Conservation (phyloP, 495 filamentous ascomycete genomes). For the Xylaria grammica region DNA sequence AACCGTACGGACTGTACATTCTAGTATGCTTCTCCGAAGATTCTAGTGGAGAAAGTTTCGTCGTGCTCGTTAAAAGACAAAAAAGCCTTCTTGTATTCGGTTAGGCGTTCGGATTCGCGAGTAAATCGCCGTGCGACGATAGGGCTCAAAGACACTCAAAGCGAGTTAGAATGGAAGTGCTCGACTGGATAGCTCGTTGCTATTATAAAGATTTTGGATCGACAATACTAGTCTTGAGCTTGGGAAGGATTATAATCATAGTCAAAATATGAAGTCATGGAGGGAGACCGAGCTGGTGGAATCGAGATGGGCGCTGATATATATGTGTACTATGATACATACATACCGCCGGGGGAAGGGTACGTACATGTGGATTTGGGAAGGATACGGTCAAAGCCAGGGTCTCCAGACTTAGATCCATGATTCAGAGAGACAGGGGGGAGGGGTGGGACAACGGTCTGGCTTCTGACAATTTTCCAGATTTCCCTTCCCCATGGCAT, state of each 20-base stretch:
- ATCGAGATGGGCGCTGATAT: constrained; percentile 24
- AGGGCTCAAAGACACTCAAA: not conserved
- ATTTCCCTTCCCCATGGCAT: constrained; percentile 25
- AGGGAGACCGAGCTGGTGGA: constrained; percentile 6
- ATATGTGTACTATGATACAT: constrained; percentile 22
- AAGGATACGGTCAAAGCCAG: constrained; percentile 14
- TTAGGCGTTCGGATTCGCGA: not conserved
- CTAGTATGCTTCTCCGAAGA: constrained; percentile 11
- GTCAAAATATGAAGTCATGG: constrained; percentile 20
- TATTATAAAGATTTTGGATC: constrained; percentile 1
- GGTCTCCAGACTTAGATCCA: constrained; percentile 16
- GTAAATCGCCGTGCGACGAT: not conserved
- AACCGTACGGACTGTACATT: constrained; percentile 56
- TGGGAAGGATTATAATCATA: constrained; percentile 2
- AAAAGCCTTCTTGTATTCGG: constrained; percentile 2
- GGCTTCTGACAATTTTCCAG: constrained; percentile 38
- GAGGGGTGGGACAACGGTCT: constrained; percentile 35
- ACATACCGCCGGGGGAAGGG: not conserved
- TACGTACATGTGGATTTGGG: constrained; percentile 22
- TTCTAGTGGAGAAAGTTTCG: constrained; percentile 16
- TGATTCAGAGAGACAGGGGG: constrained; percentile 36
- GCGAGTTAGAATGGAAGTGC: not conserved
- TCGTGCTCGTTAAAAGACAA: constrained; percentile 17
- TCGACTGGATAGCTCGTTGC: not conserved
- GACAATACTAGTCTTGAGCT: constrained; percentile 1